phyloP scores from a whole-genome alignment of 208 protist species.

The Leishmania martiniquensis region DNA sequence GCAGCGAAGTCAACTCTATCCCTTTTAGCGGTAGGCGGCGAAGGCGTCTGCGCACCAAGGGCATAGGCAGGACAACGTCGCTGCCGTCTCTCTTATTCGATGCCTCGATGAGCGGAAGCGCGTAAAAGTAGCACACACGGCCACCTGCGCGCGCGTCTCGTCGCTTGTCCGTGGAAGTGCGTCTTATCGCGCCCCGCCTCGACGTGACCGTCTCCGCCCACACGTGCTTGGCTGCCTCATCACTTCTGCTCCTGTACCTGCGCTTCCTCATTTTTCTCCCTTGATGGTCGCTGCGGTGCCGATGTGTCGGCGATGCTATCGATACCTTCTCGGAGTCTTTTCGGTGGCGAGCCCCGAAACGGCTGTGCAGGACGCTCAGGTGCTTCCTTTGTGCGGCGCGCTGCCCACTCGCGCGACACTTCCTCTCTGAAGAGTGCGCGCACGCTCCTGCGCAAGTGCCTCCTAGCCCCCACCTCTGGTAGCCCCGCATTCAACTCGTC shows the following conservation, averaged over 20 bases:
- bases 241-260: neutral
- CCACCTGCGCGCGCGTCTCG: neutral
- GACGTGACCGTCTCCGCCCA: neutral
- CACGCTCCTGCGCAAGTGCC: neutral
- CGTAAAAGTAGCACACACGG: neutral
- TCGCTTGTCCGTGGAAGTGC: neutral
- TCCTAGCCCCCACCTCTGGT: neutral
- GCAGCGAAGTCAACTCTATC: neutral
- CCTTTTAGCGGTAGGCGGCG: neutral
- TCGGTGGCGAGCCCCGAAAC: neutral
- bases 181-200: neutral
- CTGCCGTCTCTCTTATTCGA: neutral
- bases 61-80: neutral
- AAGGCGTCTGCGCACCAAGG: too few species aligned
- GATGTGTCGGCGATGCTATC: neutral
- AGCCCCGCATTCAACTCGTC: neutral
- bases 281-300: neutral
- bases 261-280: neutral
- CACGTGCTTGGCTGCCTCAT: neutral
- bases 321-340: neutral
- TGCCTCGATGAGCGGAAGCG: neutral
- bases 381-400: neutral
- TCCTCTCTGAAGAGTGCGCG: neutral
- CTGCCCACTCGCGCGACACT: neutral
- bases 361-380: neutral